Percentiles rank a stretch among this genome's conserved stretches.
Conservation (phyloP, 805 yeast genomes). For the Starmerella stellata region DNA sequence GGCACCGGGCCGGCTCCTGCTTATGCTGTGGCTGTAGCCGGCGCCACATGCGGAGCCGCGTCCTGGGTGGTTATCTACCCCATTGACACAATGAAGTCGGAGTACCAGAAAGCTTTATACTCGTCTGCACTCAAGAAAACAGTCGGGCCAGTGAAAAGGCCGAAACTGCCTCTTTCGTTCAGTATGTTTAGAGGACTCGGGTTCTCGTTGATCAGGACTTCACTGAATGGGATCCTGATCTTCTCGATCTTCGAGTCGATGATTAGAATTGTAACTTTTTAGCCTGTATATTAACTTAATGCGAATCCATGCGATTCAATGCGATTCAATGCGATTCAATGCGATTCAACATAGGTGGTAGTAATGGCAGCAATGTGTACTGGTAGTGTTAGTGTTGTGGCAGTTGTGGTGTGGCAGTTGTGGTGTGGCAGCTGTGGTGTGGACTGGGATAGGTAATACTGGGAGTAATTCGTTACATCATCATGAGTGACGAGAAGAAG, state of each 20-base stretch:
- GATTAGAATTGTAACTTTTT: too few species aligned
- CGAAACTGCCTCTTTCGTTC: constrained; percentile 22
- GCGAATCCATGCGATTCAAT: too few species aligned
- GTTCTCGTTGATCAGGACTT: constrained; percentile 52
- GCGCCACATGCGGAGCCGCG: constrained; percentile 61
- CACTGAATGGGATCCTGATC: constrained; percentile 56
- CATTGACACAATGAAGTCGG: constrained; percentile 60
- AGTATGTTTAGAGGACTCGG: constrained; percentile 60
- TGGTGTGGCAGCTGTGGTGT: too few species aligned
- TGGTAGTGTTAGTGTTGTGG: too few species aligned
- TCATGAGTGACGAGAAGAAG: too few species aligned
- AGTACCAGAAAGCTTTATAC: constrained; percentile 56
- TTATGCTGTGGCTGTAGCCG: constrained; percentile 42
- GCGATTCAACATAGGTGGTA: too few species aligned
- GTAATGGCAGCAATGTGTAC: too few species aligned
- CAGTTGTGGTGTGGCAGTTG: too few species aligned
- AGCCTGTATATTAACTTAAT: too few species aligned
- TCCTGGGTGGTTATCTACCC: constrained; percentile 68
- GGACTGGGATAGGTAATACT: too few species aligned
- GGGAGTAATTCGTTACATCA: too few species aligned
- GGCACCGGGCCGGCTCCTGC: constrained; percentile 22
- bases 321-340: too few species aligned
- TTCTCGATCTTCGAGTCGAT: constrained; percentile 47
- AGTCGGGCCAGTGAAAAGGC: constrained; percentile 21
- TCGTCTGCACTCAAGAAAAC: constrained; percentile 33